Conservation (phyloP, 352 stramenopile species). For the Phytophthora idaei region DNA sequence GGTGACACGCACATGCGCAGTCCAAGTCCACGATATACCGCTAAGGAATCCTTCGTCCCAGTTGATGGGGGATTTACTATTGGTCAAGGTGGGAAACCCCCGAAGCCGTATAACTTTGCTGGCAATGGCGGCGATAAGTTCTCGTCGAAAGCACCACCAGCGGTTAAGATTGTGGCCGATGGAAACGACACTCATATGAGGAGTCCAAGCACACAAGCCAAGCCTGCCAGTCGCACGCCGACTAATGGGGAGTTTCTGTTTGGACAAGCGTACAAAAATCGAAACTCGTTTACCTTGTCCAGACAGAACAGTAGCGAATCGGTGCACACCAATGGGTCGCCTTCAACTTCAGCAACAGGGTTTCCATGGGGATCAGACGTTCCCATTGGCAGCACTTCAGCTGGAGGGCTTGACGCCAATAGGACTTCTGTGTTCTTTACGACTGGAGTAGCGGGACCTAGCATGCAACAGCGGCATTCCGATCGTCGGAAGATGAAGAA, state of each 20-base stretch:
- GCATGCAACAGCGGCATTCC: slow-evolving; percentile 6
- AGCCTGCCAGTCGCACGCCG: slow-evolving; percentile 1
- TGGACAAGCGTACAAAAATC: slow-evolving; percentile 39
- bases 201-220: slow-evolving; percentile 13
- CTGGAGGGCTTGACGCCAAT: background rate
- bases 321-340: slow-evolving; percentile 1
- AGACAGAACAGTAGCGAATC: slow-evolving; percentile 18
- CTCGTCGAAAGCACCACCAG: background rate
- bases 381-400: background rate
- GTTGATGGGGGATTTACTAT: slow-evolving; percentile 27
- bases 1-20: slow-evolving; percentile 28
- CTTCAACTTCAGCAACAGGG: background rate
- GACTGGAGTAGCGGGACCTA: slow-evolving; percentile 19
- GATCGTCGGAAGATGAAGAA: slow-evolving; percentile 29
- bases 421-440: slow-evolving; percentile 27
- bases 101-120: slow-evolving; percentile 32
- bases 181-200: slow-evolving; percentile 18
- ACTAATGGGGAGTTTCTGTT: slow-evolving; percentile 29
- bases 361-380: slow-evolving; percentile 5
- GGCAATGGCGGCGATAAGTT: background rate
- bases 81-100: slow-evolving; percentile 14
- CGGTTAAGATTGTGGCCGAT: slow-evolving; percentile 3
- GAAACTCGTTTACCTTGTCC: slow-evolving; percentile 22
- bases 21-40: slow-evolving; percentile 12
- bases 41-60: slow-evolving; percentile 4